Base-by-base conservation (phyloP, 2,329 filamentous ascomycete genomes). In the Penicillium nordicum region DNA sequence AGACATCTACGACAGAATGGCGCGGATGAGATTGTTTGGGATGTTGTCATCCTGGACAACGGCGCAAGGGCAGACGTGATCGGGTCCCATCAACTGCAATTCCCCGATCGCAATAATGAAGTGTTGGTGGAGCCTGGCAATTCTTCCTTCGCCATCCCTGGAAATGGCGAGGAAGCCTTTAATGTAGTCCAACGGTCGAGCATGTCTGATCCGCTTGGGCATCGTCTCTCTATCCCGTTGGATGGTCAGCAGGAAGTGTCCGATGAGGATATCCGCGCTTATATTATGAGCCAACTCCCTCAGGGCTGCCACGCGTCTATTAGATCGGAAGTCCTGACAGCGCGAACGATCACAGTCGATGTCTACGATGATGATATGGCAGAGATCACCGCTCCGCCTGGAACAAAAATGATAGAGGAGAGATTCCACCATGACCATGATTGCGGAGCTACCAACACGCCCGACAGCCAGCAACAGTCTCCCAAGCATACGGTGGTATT, bases 361-460 rank as follows among this genome's bases (percentile, higher is more conserved):
- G 72, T 79, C 18, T 78, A 71, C 54, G 75, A 78, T 59, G 68
- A 75, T 16, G 69, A 76, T 32, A 73, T 64, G 47, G 68, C 74
- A 23, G 72, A 78, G 44, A 76, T 79, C 43, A 67, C 70, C 40
- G 69, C 77, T 29, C 77, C 77, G 14, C 77, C 77, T 16, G 77
- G 77, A 5, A 78, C 76, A 1, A 74, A 74, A 53, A 73, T 79
- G 67, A 64, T 79, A 40, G 75, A 76, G 50, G 77, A 79, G 63
- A 70, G 70, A 30, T 74, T 78, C 44, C 60, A 82, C 79, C 60
- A 82, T 78, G 58, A 84, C 79, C 64, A 83, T 32, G 54, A 57
- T 36, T 56, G 57, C 48, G 58, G 44, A n/a, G 55, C 46, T 72
- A 64, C 74, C 79, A 29, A 74, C 71, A 40, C 79, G 67, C 16